Evolutionary conservation across 2,329 filamentous ascomycete genomes (phyloP).

Genomic region (Leptoxyphium fumago): DNA sequence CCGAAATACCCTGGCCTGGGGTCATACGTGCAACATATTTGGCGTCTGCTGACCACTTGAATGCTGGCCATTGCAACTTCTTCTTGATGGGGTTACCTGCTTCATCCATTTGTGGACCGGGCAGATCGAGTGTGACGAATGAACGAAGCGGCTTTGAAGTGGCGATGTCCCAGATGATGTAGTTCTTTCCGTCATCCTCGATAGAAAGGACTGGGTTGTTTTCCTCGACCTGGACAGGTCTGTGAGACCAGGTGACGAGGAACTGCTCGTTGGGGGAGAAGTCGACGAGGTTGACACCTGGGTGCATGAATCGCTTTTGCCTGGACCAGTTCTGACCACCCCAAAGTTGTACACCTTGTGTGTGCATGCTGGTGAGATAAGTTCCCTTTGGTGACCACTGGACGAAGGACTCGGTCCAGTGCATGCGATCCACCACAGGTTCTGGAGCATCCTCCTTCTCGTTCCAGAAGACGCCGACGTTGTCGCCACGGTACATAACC

Average conservation of each 20-base stretch:
- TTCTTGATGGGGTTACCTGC: slow-evolving; percentile 60
- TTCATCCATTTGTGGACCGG: slow-evolving; percentile 44
- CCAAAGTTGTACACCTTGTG: slow-evolving; percentile 95
- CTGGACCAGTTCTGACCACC: slow-evolving; percentile 79
- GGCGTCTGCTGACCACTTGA: slow-evolving; percentile 98
- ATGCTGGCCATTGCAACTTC: slow-evolving; percentile 95
- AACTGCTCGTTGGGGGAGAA: slow-evolving; percentile 92
- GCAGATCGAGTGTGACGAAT: slow-evolving; percentile 77
- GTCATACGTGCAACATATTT: slow-evolving; percentile 91
- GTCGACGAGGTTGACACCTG: slow-evolving; percentile 87
- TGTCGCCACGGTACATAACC: slow-evolving; percentile 81
- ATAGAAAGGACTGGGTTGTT: slow-evolving; percentile 58
- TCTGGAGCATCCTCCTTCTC: slow-evolving; percentile 87
- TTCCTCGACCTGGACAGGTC: slow-evolving; percentile 83
- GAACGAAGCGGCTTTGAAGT: slow-evolving; percentile 82
- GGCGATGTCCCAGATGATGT: slow-evolving; percentile 94
- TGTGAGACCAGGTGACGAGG: slow-evolving; percentile 90
- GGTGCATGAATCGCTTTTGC: slow-evolving; percentile 86
- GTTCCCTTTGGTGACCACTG: slow-evolving; percentile 96
- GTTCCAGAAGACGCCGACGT: slow-evolving; percentile 95
- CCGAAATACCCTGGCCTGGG: slow-evolving; percentile 74
- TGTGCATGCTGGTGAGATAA: slow-evolving; percentile 85
- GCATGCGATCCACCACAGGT: slow-evolving; percentile 73
- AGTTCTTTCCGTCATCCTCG: slow-evolving; percentile 98
- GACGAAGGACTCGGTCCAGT: slow-evolving; percentile 97